Evolutionary conservation across 2,329 filamentous ascomycete genomes (phyloP), one percentile per base, ranked within the genome.

Genomic region (Cladophialophora carrionii): DNA sequence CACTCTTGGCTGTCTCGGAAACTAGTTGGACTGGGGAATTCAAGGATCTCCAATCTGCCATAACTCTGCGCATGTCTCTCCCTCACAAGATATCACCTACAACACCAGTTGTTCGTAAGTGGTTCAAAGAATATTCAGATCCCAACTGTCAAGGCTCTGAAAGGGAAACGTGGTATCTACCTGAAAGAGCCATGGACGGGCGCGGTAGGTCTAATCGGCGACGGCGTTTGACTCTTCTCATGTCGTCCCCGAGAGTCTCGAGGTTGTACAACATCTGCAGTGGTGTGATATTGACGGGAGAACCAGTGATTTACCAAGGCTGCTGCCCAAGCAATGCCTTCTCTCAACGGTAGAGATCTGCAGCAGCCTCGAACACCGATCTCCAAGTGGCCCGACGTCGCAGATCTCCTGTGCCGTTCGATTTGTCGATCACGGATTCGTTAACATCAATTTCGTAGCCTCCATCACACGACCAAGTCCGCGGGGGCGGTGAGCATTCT

Each of bases 311-410:
- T 12, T 7, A 26, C 34, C 32, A 34, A 53, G 3, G 31, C 49
- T 58, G 29, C 56, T 49, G 43, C 56, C 56, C 43, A 58, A 53
- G 32, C 29, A 41, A 6, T 12, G 20, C 20, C 49, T 43, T 12
- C 56, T 26, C 14, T 20, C 10, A 37, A 32, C 22, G 17, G 48
- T 24, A 60, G 32, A 41, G 57, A 60, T 60, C 31, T 52, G 48
- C 48, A 29, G 22, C 32, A 34, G 12, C 29, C 12, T 60, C 26
- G n/a, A 43, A 60, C 10, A 29, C 49, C 34, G 34, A 51, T 49
- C 32, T 53, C 24, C 20, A 53, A 60, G n/a, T 20, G 48, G 31
- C 46, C n/a, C 51, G 57, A 26, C 3, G 8, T 41, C 20, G 8
- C 24, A 17, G 31, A 51, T 29, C n/a, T 55, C 43, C 9, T 12